Percentiles rank a stretch among this genome's conserved stretches.
Conservation (phyloP, 2,329 filamentous ascomycete genomes). For the Metarhizium sp. region DNA sequence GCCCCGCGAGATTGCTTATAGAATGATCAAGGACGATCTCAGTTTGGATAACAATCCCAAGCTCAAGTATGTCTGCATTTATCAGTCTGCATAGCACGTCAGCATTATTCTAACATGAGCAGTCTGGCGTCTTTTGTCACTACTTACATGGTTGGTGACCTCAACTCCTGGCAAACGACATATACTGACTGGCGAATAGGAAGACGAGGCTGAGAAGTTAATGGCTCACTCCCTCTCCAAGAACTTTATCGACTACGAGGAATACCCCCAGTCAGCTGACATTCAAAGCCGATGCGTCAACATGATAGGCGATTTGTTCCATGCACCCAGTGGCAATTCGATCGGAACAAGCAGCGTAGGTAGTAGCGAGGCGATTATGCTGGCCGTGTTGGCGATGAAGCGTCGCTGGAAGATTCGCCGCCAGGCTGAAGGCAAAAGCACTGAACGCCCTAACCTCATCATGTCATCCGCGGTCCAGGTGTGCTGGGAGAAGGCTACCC, state of each 20-base stretch:
- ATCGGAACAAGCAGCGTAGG: too few relatives aligned
- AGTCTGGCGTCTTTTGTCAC: conserved; percentile 90
- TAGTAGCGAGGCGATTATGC: conserved; percentile 53
- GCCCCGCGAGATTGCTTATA: conserved; percentile 87
- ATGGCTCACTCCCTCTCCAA: conserved; percentile 89
- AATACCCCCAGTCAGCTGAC: conserved; percentile 71
- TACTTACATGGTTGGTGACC: conserved; percentile 69
- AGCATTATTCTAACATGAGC: not conserved
- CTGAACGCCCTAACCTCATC: conserved; percentile 77
- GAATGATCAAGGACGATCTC: conserved; percentile 92
- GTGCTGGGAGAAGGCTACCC: conserved; percentile 88
- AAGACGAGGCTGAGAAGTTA: conserved; percentile 84
- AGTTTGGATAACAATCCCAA: conserved; percentile 87
- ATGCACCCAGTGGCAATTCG: conserved; percentile 58
- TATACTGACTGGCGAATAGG: conserved; percentile 35
- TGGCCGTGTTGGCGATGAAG: conserved; percentile 10
- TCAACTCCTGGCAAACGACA: conserved; percentile 5
- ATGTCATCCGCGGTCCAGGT: conserved; percentile 97
- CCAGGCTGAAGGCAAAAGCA: conserved; percentile 71
- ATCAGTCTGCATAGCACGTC: not conserved
- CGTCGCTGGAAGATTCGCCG: conserved; percentile 81
- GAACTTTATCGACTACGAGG: conserved; percentile 90
- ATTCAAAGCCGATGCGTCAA: conserved; percentile 88
- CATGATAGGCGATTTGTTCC: conserved; percentile 85
- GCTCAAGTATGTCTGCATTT: conserved; percentile 51